A percentile compares a stretch with the other conserved stretches of the same genome.
These are phyloP conservation scores for Pyrus communis DNA, from an alignment of 306 rosid species.

Conservation along the genomic window DNA sequence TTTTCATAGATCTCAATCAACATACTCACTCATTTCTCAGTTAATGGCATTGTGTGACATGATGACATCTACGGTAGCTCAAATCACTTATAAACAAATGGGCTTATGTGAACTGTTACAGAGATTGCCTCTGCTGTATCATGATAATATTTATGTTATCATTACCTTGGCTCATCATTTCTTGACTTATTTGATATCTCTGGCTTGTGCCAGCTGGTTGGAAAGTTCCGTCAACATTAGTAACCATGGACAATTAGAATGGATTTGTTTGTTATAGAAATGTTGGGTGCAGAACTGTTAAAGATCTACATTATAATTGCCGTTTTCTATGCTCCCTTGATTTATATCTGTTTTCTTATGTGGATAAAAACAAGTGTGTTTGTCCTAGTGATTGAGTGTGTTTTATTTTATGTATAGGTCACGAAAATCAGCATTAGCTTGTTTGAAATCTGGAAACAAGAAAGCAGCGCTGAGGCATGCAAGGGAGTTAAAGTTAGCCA, in stretches of 20 bases:
- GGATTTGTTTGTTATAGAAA: background rate
- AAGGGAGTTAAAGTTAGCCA: constrained; percentile 63
- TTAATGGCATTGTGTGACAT: background rate
- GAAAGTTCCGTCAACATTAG: background rate
- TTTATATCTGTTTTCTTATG: background rate
- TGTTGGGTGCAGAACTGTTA: background rate
- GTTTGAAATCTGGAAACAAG: constrained; percentile 65
- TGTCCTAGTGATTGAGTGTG: constrained; percentile 14
- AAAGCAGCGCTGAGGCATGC: constrained; percentile 67
- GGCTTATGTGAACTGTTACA: background rate
- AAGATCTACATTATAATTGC: background rate
- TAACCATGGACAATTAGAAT: background rate
- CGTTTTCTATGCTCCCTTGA: background rate
- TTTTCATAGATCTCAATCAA: background rate
- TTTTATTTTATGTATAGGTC: constrained; percentile 39
- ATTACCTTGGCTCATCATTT: background rate
- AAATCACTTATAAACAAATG: background rate
- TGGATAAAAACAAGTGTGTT: constrained; percentile 9
- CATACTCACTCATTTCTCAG: background rate
- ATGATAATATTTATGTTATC: background rate
- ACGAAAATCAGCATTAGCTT: constrained; percentile 64
- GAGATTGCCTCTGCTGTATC: background rate
- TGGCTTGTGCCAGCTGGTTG: background rate
- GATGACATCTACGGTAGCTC: background rate
- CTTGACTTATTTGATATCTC: background rate